Percentiles rank a stretch among this genome's conserved stretches.
Evolutionary conservation across 176 grass and related monocot species (phyloP).

Genomic region (Rhynchospora tenuis): DNA sequence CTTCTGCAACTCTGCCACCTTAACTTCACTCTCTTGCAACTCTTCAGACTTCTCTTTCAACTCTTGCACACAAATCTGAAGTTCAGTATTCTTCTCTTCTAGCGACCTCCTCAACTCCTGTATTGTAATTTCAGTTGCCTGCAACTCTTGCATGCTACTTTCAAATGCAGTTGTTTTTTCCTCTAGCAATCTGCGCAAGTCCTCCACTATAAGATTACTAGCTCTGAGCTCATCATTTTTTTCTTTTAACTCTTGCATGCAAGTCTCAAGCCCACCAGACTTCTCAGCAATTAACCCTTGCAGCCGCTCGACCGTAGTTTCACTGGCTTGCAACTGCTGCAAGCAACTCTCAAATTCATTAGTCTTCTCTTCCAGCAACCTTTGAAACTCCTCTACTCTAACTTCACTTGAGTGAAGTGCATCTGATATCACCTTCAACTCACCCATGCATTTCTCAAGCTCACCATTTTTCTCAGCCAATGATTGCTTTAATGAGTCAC

Average conservation of each 20-base stretch:
- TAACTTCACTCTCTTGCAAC: conserved; percentile 2
- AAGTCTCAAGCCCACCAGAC: conserved; percentile 43
- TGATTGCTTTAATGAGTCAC: conserved; percentile 82
- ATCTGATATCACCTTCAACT: conserved; percentile 67
- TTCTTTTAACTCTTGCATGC: conserved; percentile 43
- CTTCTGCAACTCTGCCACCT: neutral
- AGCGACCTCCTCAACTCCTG: neutral
- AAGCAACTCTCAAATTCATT: conserved; percentile 15
- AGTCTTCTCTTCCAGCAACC: conserved; percentile 44
- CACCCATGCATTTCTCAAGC: conserved; percentile 45
- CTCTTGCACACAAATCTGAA: neutral
- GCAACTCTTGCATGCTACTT: conserved; percentile 8
- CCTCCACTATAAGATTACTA: conserved; percentile 25
- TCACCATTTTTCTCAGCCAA: conserved; percentile 68
- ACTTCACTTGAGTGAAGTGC: conserved; percentile 49
- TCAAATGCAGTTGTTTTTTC: conserved; percentile 10
- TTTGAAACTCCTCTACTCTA: conserved; percentile 26
- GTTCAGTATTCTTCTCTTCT: conserved; percentile 16
- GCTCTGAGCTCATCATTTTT: conserved; percentile 57
- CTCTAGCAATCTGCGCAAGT: conserved; percentile 4
- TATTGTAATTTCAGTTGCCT: conserved; percentile 3
- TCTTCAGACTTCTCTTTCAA: conserved; percentile 12
- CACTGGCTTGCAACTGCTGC: conserved; percentile 9
- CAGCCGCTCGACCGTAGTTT: conserved; percentile 5
- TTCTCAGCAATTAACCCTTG: conserved; percentile 10